A percentile compares a stretch with the other conserved stretches of the same genome.
Conservation (phyloP, 2,329 filamentous ascomycete genomes). For the Cryoendolithus antarcticus region DNA sequence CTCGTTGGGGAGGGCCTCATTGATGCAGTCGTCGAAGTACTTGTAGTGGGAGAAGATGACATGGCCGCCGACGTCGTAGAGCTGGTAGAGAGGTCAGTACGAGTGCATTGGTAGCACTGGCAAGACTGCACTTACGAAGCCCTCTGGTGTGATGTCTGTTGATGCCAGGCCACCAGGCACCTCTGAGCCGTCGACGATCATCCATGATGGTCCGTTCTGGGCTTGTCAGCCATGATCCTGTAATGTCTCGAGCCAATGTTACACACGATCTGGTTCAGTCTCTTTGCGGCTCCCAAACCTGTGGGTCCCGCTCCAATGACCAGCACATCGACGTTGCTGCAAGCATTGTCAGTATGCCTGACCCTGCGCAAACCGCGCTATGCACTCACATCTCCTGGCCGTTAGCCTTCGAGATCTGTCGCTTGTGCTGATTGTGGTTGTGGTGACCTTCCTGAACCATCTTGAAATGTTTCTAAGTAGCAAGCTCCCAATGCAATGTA, state of each 20-base stretch:
- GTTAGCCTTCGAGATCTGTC: constrained; percentile 22
- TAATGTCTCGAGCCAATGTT: constrained; percentile 2
- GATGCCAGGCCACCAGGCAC: constrained; percentile 91
- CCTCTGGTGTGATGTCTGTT: constrained; percentile 88
- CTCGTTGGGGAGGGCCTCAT: constrained; percentile 87
- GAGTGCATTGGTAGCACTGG: constrained; percentile 2
- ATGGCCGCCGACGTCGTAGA: constrained; percentile 97
- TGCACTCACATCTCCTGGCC: constrained; percentile 21
- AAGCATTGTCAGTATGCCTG: constrained; percentile 1
- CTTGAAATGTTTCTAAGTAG: too few relatives aligned
- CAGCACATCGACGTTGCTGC: constrained; percentile 86
- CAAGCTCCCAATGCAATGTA: too few relatives aligned
- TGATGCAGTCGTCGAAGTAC: constrained; percentile 98
- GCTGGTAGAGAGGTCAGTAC: constrained; percentile 37
- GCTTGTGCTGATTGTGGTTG: constrained; percentile 13
- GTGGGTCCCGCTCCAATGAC: constrained; percentile 97
- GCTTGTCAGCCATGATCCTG: constrained; percentile 5
- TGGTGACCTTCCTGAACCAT: too few relatives aligned
- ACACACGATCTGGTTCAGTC: constrained; percentile 85
- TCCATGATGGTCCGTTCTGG: constrained; percentile 83
- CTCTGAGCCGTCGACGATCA: constrained; percentile 87
- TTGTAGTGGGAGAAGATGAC: constrained; percentile 99
- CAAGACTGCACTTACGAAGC: constrained; percentile 64
- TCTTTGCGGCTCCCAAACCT: constrained; percentile 94
- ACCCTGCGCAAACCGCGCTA: background rate